phyloP scores from a whole-genome alignment of 2,329 filamentous ascomycete genomes.

The Aschersonia sp. region DNA sequence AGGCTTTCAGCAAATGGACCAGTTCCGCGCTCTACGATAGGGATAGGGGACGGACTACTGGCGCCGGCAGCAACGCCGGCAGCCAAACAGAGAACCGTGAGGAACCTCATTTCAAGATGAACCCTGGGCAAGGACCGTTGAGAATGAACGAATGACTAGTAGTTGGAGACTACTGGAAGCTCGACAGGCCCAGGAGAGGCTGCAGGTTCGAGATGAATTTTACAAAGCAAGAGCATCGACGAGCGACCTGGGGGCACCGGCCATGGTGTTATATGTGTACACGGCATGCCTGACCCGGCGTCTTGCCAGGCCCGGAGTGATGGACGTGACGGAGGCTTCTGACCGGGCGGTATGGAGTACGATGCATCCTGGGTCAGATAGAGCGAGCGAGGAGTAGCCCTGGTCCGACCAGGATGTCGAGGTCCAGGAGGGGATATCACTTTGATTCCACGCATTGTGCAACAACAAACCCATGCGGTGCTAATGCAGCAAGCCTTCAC shows the following conservation, averaged over 20 bases:
- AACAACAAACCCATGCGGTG: not conserved
- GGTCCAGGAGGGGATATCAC: not conserved
- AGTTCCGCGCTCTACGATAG: not conserved
- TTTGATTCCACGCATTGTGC: not conserved
- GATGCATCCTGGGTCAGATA: not conserved
- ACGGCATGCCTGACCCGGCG: not conserved
- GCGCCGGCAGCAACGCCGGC: conserved; percentile 1
- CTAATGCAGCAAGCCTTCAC: not conserved
- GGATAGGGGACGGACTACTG: not conserved
- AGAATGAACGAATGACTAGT: conserved; percentile 2
- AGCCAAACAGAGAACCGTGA: conserved; percentile 2
- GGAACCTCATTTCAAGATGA: conserved; percentile 1
- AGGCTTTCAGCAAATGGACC: not conserved
- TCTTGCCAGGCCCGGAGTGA: not conserved
- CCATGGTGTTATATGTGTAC: not conserved
- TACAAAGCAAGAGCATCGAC: not conserved
- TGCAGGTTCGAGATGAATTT: not conserved
- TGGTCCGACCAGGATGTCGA: not conserved
- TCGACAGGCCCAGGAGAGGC: not conserved
- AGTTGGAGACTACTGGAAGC: conserved; percentile 1
- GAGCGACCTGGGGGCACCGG: not conserved
- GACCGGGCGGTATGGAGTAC: not conserved
- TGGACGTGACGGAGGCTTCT: not conserved
- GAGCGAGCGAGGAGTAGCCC: not conserved
- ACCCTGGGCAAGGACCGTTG: not conserved